Conservation (phyloP, 208 protist species). For the Acanthamoeba castellanii region DNA sequence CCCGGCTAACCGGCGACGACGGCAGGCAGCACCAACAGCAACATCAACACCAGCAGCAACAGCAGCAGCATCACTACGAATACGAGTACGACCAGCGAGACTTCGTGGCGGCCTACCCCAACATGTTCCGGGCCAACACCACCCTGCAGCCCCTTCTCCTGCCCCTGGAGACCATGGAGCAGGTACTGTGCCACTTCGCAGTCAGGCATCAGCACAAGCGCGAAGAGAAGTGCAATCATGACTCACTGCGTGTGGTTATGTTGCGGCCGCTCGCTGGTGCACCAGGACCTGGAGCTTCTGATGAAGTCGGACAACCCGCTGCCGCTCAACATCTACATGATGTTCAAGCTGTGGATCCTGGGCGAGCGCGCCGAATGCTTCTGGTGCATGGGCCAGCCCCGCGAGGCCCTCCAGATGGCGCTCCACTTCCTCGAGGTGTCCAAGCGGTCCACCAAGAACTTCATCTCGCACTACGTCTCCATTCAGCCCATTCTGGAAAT, state of each 20-base stretch:
- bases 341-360: conserved; percentile 58
- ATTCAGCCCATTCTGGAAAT: conserved; percentile 60
- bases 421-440: conserved; percentile 36
- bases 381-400: conserved; percentile 39
- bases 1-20: not conserved
- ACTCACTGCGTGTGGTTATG: no score
- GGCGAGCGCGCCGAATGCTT: conserved; percentile 53
- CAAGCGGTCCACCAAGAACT: conserved; percentile 20
- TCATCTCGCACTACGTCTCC: conserved; percentile 51
- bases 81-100: conserved; percentile 1
- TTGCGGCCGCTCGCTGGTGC: no score
- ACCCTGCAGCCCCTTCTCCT: conserved; percentile 62
- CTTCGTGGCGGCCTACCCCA: not conserved
- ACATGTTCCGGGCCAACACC: conserved; percentile 38
- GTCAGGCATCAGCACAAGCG: not conserved
- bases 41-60: not conserved
- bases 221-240: not conserved
- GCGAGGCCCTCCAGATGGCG: conserved; percentile 44
- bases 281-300: not conserved
- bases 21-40: not conserved
- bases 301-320: conserved; percentile 36
- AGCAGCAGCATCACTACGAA: conserved; percentile 8
- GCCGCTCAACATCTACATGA: conserved; percentile 29
- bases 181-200: not conserved
- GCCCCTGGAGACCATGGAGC: conserved; percentile 45